These are phyloP conservation scores for Volvox africanus DNA, from an alignment of 139 green algal species.

Conservation along the genomic window DNA sequence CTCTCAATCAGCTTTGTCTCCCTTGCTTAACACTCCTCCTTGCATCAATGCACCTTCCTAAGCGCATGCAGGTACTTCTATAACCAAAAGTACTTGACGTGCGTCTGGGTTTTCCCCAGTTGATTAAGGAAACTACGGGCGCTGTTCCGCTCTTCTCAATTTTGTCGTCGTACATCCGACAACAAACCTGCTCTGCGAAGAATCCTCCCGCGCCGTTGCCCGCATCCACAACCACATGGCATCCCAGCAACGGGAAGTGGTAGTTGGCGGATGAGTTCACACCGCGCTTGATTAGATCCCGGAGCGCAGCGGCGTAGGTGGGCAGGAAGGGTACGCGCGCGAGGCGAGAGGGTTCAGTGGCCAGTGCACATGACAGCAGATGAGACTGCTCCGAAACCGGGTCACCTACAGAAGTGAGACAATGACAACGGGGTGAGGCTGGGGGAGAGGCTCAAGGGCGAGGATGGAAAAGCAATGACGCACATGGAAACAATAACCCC, in stretches of 20 bases:
- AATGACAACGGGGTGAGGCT: not conserved
- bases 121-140: too few relatives aligned
- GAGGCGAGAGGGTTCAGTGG: constrained; percentile 19
- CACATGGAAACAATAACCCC: not conserved
- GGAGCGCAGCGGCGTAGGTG: constrained; percentile 78
- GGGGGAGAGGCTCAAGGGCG: not conserved
- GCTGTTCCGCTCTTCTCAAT: too few relatives aligned
- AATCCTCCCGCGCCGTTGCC: constrained; percentile 93
- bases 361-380: constrained; percentile 57
- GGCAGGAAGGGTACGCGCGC: constrained; percentile 59
- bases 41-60: not conserved
- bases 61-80: not conserved
- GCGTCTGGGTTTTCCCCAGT: too few relatives aligned
- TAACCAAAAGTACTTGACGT: not conserved
- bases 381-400: constrained; percentile 56
- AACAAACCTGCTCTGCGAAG: constrained; percentile 75
- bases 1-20: too few relatives aligned
- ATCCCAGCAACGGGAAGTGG: constrained; percentile 70
- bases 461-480: not conserved
- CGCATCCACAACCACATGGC: constrained; percentile 79
- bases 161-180: too few relatives aligned
- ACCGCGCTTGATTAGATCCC: constrained; percentile 77
- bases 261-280: constrained; percentile 58
- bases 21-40: not conserved
- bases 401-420: not conserved